These are phyloP conservation scores for Gyromitra esculenta DNA, from an alignment of 2,329 filamentous ascomycete species.

Conservation along the genomic window DNA sequence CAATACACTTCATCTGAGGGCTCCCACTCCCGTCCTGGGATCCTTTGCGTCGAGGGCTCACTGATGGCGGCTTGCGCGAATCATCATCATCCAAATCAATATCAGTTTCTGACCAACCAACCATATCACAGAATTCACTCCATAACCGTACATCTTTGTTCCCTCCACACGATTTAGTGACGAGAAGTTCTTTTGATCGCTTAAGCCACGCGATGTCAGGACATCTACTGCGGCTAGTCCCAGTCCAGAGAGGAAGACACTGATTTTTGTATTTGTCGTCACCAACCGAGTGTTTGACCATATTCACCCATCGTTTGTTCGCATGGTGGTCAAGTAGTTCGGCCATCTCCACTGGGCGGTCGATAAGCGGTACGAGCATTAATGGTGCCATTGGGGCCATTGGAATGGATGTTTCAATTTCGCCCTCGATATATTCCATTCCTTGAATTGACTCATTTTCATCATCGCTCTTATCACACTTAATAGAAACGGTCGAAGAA, in stretches of 20 bases:
- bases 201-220: conserved; percentile 54
- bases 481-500: conserved; percentile 50
- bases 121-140: conserved; percentile 55
- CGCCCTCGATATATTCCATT: conserved; percentile 43
- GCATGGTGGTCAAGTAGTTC: conserved; percentile 49
- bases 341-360: conserved; percentile 52
- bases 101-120: conserved; percentile 52
- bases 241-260: conserved; percentile 52
- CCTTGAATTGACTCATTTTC: conserved; percentile 32
- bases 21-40: conserved; percentile 40
- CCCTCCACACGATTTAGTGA: conserved; percentile 45
- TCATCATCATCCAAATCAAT: conserved; percentile 43
- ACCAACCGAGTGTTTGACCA: conserved; percentile 48
- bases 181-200: conserved; percentile 47
- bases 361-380: conserved; percentile 55
- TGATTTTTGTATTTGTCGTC: conserved; percentile 48
- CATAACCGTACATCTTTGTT: conserved; percentile 52
- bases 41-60: conserved; percentile 32
- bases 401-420: conserved; percentile 49
- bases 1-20: conserved; percentile 50
- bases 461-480: conserved; percentile 48
- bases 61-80: conserved; percentile 22
- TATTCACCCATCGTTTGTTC: conserved; percentile 49
- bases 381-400: conserved; percentile 51
- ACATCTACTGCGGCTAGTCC: conserved; percentile 47